Evolutionary conservation across 495 filamentous ascomycete genomes (phyloP).

Genomic region (Wilcoxina mikolae): DNA sequence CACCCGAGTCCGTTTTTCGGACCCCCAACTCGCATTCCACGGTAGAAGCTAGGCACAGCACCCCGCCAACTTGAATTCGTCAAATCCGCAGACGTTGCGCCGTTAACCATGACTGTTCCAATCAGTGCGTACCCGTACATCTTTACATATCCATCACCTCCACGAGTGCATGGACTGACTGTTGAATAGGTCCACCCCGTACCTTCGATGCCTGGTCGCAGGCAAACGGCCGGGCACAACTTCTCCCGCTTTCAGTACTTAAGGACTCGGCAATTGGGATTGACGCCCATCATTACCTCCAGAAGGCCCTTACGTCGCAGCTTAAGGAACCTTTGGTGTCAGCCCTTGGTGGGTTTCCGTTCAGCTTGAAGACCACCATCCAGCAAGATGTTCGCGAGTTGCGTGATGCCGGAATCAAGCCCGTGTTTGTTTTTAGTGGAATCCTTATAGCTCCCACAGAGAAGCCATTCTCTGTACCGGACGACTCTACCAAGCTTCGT

Average conservation of each 20-base stretch:
- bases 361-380: constrained; percentile 55
- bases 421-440: constrained; percentile 81
- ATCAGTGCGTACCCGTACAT: constrained; percentile 1
- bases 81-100: background rate
- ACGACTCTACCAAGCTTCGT: constrained; percentile 17
- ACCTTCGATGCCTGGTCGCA: constrained; percentile 44
- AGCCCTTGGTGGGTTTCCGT: constrained; percentile 79
- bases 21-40: background rate
- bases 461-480: constrained; percentile 35
- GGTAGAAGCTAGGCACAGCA: background rate
- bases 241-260: constrained; percentile 46
- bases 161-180: background rate
- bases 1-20: background rate
- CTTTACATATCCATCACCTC: background rate
- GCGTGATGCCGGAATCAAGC: constrained; percentile 47
- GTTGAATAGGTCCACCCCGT: constrained; percentile 35
- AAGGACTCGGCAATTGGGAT: constrained; percentile 63
- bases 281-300: constrained; percentile 80
- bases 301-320: constrained; percentile 50
- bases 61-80: too few species aligned
- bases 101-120: constrained; percentile 3
- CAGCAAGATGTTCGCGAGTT: constrained; percentile 57
- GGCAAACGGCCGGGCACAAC: constrained; percentile 36
- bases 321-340: constrained; percentile 72
- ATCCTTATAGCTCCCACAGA: constrained; percentile 50